Percentiles rank a stretch among this genome's conserved stretches.
Evolutionary conservation across 768 basidiomycete genomes (phyloP).

Genomic region (Hortiboletus flavorubellus): DNA sequence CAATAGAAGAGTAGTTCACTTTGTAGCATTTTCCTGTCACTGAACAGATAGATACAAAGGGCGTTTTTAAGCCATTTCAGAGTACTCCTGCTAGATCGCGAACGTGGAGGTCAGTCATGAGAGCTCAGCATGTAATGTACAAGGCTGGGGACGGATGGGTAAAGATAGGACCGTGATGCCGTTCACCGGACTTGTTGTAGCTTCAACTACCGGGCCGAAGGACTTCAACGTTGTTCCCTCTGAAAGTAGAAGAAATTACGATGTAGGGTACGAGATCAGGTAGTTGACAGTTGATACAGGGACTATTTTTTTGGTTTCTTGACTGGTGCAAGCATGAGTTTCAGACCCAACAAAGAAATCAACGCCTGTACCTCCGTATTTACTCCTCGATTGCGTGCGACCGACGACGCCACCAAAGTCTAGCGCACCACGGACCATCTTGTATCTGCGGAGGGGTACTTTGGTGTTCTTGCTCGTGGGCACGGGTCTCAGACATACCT

Average conservation of each 20-base stretch:
- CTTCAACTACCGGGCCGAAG: no score
- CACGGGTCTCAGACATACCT: constrained; percentile 53
- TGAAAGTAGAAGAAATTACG: background rate
- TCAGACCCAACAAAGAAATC: background rate
- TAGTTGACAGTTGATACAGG: background rate
- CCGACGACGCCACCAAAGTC: constrained; percentile 91
- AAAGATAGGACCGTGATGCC: no score
- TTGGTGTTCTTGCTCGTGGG: background rate
- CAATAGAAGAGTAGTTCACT: no score
- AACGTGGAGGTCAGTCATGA: background rate
- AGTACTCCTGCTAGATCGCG: no score
- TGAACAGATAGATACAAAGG: constrained; percentile 3
- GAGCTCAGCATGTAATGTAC: background rate
- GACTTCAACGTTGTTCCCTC: background rate
- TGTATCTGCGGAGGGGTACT: constrained; percentile 61
- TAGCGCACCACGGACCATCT: constrained; percentile 87
- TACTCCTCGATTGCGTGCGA: constrained; percentile 76
- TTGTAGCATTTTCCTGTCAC: no score
- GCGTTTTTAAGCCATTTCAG: no score
- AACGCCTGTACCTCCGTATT: constrained; percentile 77
- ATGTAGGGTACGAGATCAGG: background rate
- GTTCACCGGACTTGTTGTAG: no score
- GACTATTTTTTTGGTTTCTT: constrained; percentile 83
- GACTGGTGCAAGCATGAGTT: constrained; percentile 38
- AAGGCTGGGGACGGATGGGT: background rate